Evolutionary conservation across 2,329 filamentous ascomycete species (phyloP).

Genomic region (Penicillium verrucosum): DNA sequence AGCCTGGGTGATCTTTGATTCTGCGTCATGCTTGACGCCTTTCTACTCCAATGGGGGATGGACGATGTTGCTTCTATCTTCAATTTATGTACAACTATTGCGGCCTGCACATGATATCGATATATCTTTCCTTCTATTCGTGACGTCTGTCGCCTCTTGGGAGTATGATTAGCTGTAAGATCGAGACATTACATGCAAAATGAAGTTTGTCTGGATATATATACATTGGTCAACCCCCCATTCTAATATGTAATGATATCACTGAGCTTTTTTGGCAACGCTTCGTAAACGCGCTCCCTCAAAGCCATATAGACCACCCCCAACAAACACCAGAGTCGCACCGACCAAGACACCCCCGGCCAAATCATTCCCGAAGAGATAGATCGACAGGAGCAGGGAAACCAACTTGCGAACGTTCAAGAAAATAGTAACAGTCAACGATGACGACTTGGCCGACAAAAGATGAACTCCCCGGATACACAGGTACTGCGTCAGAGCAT

Average conservation of each 20-base stretch:
- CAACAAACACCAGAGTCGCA: constrained; percentile 80
- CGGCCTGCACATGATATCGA: constrained; percentile 17
- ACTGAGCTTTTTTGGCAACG: constrained; percentile 21
- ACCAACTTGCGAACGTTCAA: constrained; percentile 93
- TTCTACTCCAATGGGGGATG: constrained; percentile 3
- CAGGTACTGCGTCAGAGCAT: constrained; percentile 82
- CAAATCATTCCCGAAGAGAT: constrained; percentile 85
- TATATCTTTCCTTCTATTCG: constrained; percentile 6
- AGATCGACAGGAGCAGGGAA: constrained; percentile 85
- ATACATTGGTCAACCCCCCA: background rate
- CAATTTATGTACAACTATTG: constrained; percentile 26
- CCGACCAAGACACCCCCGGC: constrained; percentile 74
- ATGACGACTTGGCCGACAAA: constrained; percentile 82
- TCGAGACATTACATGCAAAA: background rate
- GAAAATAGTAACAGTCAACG: constrained; percentile 93
- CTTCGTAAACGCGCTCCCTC: constrained; percentile 51
- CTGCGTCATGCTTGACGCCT: constrained; percentile 1
- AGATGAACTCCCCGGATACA: constrained; percentile 96
- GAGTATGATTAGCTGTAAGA: background rate
- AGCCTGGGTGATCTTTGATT: constrained; percentile 1
- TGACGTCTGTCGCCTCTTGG: background rate
- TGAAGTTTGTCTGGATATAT: background rate
- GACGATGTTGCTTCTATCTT: constrained; percentile 12
- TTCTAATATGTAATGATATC: background rate
- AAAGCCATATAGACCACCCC: constrained; percentile 85